Evolutionary conservation across 2,329 filamentous ascomycete genomes (phyloP), one percentile per base, ranked within the genome.

Genomic region (Neonectria magnoliae): DNA sequence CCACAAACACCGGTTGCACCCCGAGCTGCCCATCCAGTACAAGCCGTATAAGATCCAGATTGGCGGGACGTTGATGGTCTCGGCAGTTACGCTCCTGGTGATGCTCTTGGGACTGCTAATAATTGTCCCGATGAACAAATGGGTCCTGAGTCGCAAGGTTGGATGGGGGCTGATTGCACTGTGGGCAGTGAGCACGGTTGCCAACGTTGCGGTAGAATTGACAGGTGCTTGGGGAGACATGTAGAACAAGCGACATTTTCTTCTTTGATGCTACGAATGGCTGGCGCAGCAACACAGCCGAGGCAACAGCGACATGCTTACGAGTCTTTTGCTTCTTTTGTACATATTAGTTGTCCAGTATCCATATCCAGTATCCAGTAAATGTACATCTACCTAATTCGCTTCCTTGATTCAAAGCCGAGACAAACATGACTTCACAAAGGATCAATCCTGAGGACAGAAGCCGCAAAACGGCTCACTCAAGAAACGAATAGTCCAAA

Each of bases 31-130:
- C 5, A 79, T 91, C 61, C 81, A 84, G 60, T 94, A 94, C 76
- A 88, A 90, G 70, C 88, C 93, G 1, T 98, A 98, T 76, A 86
- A 89, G 60, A 92, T 99, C 63, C 87, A 93, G 68, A 91, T 99
- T 60, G 93, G 90, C 64, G 92, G 91, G 27, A 97, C 94, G 4
- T 81, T 99, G 67, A 85, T 98, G 73, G 90, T 99, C 42, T 95
- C 91, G 57, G 92, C 93, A 1, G 85, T 92, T n/a, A 95, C 93
- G 2, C 82, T 99, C 68, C 82, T 99, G 22, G 76, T 94, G 29
- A 98, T 93, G 1, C 83, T 99, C 18, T 80, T 94, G 4, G 89
- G 91, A 3, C 80, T 99, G 69, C 82, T 99, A 66, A 85, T 97
- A 29, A 84, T 90, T 1, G 93, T 99, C 57, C 96, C 96, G 5